Evolutionary conservation across 2,329 filamentous ascomycete species (phyloP).

Genomic region (Dendrostoma leiphaemia): DNA sequence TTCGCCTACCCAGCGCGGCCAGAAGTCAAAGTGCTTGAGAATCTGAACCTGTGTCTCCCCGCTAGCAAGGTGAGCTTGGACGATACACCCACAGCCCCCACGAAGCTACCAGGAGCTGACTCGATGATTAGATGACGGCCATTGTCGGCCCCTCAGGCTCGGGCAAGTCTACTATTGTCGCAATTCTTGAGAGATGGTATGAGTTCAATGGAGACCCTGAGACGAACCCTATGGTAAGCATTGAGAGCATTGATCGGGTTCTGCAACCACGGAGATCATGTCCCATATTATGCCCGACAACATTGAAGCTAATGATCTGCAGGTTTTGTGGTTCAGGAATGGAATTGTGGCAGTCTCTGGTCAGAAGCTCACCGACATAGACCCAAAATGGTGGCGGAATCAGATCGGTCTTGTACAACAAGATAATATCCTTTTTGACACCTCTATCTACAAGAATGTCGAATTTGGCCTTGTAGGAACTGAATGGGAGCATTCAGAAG

Average conservation of each 20-base stretch:
- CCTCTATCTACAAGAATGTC: conserved; percentile 53
- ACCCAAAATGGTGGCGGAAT: conserved; percentile 56
- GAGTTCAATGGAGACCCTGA: conserved; percentile 14
- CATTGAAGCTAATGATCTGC: too few relatives aligned
- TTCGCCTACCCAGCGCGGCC: conserved; percentile 62
- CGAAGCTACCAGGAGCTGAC: too few relatives aligned
- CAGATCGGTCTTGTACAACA: conserved; percentile 44
- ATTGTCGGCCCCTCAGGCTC: conserved; percentile 79
- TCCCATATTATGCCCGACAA: not conserved
- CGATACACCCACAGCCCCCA: too few relatives aligned
- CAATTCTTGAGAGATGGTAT: conserved; percentile 70
- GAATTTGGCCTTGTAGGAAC: conserved; percentile 47
- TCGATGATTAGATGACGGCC: conserved; percentile 60
- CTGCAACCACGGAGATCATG: too few relatives aligned
- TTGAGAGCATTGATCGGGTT: too few relatives aligned
- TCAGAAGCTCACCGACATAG: conserved; percentile 38
- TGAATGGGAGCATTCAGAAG: conserved; percentile 33
- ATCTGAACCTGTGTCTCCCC: conserved; percentile 48
- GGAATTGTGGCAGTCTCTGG: conserved; percentile 3
- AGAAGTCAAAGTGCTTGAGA: conserved; percentile 46
- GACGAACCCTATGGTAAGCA: conserved; percentile 5
- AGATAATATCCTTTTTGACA: conserved; percentile 44
- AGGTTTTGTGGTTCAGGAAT: conserved; percentile 3
- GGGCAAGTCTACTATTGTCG: conserved; percentile 78
- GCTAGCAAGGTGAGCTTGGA: conserved; percentile 62